Evolutionary conservation across 2,329 filamentous ascomycete genomes (phyloP).

Genomic region (Xylaria sp.): DNA sequence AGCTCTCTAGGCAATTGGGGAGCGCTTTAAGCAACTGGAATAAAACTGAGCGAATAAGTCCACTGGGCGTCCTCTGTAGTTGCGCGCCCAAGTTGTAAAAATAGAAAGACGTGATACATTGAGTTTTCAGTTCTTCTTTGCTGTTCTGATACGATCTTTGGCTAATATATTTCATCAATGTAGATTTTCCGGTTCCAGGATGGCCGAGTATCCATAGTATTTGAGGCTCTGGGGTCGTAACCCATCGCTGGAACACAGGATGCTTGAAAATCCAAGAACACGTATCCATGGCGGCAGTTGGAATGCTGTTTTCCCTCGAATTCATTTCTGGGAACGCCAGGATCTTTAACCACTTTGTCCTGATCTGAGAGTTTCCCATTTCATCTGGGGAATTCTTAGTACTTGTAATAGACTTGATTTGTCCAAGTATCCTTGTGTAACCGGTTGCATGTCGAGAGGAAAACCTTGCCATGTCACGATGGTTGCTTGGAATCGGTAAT

Average conservation of each 20-base stretch:
- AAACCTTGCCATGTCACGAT: conserved; percentile 26
- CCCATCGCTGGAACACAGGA: not conserved
- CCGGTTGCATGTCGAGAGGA: not conserved
- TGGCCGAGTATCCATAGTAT: conserved; percentile 13
- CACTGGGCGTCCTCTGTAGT: not conserved
- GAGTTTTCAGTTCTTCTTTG: not conserved
- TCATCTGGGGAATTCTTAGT: not conserved
- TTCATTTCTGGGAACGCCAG: conserved; percentile 14
- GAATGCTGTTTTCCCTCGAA: conserved; percentile 3
- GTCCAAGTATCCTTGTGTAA: conserved; percentile 14
- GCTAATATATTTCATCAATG: conserved; percentile 13
- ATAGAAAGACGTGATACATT: conserved; percentile 10
- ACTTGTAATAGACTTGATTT: conserved; percentile 14
- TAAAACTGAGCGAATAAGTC: not conserved
- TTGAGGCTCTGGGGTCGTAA: not conserved
- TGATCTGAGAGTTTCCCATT: not conserved
- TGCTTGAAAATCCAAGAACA: conserved; percentile 10
- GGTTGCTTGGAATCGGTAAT: conserved; percentile 16
- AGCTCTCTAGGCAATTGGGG: not conserved
- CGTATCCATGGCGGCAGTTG: not conserved
- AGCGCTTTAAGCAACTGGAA: not conserved
- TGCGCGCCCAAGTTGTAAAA: conserved; percentile 8
- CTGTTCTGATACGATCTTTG: not conserved
- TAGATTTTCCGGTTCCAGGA: conserved; percentile 10
- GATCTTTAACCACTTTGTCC: conserved; percentile 9